Evolutionary conservation across 192 early-diverging fungal genomes (phyloP).

Genomic region (Coemansia sp.): DNA sequence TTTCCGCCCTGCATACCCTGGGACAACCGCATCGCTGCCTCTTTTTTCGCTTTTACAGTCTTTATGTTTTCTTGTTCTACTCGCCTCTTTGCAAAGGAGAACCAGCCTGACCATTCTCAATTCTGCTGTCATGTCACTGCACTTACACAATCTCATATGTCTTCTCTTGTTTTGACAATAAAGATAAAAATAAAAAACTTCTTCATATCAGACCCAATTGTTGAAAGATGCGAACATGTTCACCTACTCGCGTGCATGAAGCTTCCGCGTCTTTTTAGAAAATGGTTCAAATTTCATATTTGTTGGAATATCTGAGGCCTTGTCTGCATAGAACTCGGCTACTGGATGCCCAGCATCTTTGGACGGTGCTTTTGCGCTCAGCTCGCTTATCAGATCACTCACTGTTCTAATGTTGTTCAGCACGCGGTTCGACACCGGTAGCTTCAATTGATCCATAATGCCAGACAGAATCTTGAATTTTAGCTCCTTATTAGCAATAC

Average conservation of each 20-base stretch:
- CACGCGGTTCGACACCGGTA: slow-evolving; percentile 34
- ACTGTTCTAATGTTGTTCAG: slow-evolving; percentile 48
- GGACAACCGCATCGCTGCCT: background rate
- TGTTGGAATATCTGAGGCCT: slow-evolving; percentile 24
- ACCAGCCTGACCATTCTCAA: background rate
- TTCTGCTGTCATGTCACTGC: background rate
- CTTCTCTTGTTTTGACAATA: slow-evolving; percentile 5
- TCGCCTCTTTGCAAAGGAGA: background rate
- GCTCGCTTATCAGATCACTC: slow-evolving; percentile 40
- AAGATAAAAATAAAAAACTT: background rate
- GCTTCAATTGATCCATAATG: slow-evolving; percentile 31
- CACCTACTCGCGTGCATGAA: slow-evolving; percentile 42
- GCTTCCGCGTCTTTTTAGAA: slow-evolving; percentile 32
- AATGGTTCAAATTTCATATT: slow-evolving; percentile 56
- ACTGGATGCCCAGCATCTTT: slow-evolving; percentile 47
- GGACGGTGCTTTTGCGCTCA: slow-evolving; percentile 25
- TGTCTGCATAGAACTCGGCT: slow-evolving; percentile 31
- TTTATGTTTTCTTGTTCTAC: slow-evolving; percentile 6
- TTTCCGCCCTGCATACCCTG: background rate
- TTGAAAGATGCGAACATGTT: background rate
- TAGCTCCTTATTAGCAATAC: slow-evolving; percentile 17
- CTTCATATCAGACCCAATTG: background rate
- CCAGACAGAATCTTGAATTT: slow-evolving; percentile 47
- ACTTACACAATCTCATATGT: slow-evolving; percentile 6
- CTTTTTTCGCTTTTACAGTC: background rate